Evolutionary conservation across 1,284 basidiomycete genomes (phyloP), one percentile per base, ranked within the genome.

Genomic region (Heterobasidion parviporum): DNA sequence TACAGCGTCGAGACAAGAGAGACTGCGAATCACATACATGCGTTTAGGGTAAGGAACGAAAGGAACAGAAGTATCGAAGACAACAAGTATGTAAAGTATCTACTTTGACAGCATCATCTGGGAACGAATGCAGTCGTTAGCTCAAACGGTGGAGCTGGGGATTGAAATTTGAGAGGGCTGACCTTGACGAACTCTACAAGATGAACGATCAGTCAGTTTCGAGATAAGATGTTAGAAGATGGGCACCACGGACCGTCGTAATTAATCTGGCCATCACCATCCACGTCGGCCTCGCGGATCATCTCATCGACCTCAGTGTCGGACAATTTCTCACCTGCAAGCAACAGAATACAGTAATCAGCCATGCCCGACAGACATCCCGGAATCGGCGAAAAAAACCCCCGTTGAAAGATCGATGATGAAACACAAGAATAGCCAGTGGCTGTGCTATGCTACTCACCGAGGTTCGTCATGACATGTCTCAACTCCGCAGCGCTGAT

Each of bases 231-330:
- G n/a, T 46, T 33, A 49, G 50, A 45, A 45, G 20, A 56, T 41
- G 32, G 54, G n/a, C 20, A 14, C 45, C 32, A 72, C 82, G 60
- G 60, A 89, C 88, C 89, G 7, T 85, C 82, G 68, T 91, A 91
- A 72, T 92, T 89, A 73, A 91, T 91, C 72, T 91, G 88, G 38
- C 92, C 92, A 70, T 95, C 92, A 46, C 93, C 95, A 68, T 98
- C 94, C 54, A 93, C 83, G 72, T 99, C 96, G 55, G 96, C 96
- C 74, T 98, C 96, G 57, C 94, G 84, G 71, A 99, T 98, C 96
- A 99, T 98, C 76, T 97, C 94, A 64, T 95, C 91, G 59, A 98
- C 92, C 75, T 98, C 96, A 41, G 75, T 82, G 66, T 98, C 94
- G 15, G 92, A 85, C 56, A 98, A 78, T 73, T 94, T 95, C 78